phyloP scores from a whole-genome alignment of 2,329 filamentous ascomycete species.

The Cylindrodendrum hubeiense region DNA sequence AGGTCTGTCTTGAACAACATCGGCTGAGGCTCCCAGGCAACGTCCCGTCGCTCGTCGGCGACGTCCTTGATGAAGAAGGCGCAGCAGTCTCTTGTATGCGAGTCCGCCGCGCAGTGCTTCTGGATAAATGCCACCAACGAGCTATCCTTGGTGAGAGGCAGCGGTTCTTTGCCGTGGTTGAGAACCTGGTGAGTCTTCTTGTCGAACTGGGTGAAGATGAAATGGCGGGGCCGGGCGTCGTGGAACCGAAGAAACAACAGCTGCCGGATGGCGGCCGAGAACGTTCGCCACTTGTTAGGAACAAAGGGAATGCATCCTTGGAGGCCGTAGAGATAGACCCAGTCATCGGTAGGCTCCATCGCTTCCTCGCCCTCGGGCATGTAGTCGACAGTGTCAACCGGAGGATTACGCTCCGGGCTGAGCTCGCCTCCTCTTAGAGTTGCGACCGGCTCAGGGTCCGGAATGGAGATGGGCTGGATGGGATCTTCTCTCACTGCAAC shows the following conservation, averaged over 20 bases:
- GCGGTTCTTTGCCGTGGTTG: not conserved
- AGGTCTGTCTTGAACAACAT: slow-evolving; percentile 32
- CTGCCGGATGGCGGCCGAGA: slow-evolving; percentile 35
- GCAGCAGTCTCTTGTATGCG: slow-evolving; percentile 25
- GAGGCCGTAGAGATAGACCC: slow-evolving; percentile 40
- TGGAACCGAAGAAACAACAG: slow-evolving; percentile 38
- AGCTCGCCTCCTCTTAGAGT: slow-evolving; percentile 33
- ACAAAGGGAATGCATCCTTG: slow-evolving; percentile 49
- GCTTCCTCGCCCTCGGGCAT: not conserved
- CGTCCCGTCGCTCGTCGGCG: not conserved
- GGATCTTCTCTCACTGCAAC: slow-evolving; percentile 20
- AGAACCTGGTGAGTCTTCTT: not conserved
- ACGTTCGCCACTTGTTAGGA: slow-evolving; percentile 35
- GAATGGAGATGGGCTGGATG: slow-evolving; percentile 16
- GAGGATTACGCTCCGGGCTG: not conserved
- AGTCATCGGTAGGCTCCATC: slow-evolving; percentile 10
- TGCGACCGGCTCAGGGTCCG: slow-evolving; percentile 15
- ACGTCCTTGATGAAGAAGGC: slow-evolving; percentile 40
- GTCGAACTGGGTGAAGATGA: slow-evolving; percentile 31
- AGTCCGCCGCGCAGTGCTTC: slow-evolving; percentile 8
- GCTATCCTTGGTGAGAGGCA: slow-evolving; percentile 24
- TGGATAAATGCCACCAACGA: slow-evolving; percentile 6
- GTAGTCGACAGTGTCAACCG: slow-evolving; percentile 15
- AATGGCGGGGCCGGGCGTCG: not conserved
- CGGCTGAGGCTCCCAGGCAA: slow-evolving; percentile 39